Conservation (phyloP, 2,329 filamentous ascomycete genomes). For the Talaromyces marneffei region DNA sequence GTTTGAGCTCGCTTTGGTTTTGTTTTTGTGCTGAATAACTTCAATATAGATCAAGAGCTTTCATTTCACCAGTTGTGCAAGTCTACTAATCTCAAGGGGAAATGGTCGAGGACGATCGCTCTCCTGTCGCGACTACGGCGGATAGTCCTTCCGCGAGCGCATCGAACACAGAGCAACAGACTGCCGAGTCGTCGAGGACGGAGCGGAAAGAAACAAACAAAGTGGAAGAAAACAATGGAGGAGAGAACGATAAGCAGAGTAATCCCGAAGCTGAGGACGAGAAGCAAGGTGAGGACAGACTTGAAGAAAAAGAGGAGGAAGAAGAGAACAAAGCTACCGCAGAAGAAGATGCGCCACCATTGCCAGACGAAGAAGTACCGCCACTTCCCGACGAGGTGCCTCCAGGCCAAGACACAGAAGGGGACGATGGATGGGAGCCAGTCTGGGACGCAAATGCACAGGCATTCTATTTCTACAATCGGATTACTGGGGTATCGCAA, state of each 20-base stretch:
- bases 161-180: neutral
- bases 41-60: slow-evolving; percentile 10
- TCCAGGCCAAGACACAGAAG: slow-evolving; percentile 31
- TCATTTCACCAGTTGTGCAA: neutral
- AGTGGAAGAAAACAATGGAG: neutral
- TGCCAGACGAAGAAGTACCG: slow-evolving; percentile 40
- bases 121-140: neutral
- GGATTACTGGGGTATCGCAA: slow-evolving; percentile 66
- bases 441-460: slow-evolving; percentile 66
- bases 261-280: neutral
- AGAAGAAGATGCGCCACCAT: slow-evolving; percentile 34
- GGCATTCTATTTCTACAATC: slow-evolving; percentile 80
- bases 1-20: neutral
- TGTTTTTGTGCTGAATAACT: neutral
- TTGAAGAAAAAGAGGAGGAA: neutral
- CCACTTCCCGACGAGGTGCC: slow-evolving; percentile 50
- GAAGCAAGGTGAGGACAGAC: neutral
- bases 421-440: slow-evolving; percentile 71
- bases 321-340: slow-evolving; percentile 15
- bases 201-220: neutral
- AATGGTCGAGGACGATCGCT: neutral
- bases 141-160: neutral
- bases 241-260: neutral
- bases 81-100: slow-evolving; percentile 1
- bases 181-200: neutral